A percentile compares a stretch with the other conserved stretches of the same genome.
Conservation (phyloP, 805 yeast genomes). For the Candida nonsorbophila region DNA sequence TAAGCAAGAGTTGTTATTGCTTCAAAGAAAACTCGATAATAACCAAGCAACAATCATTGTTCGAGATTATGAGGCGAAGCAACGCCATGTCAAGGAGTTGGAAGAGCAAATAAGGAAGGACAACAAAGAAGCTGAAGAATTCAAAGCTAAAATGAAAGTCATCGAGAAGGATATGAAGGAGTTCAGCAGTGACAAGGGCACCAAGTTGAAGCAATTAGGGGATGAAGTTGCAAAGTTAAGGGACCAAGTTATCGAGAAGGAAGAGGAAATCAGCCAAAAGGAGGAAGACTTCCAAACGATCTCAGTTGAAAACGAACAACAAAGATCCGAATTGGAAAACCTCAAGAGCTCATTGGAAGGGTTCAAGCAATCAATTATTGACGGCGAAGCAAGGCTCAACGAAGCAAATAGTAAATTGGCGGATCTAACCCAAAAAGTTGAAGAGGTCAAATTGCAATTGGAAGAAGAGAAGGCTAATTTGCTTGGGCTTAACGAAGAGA, state of each 20-base stretch:
- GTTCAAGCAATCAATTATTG: conserved; percentile 25
- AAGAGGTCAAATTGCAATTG: conserved; percentile 22
- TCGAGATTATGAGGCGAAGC: conserved; percentile 41
- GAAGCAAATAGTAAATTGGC: conserved; percentile 17
- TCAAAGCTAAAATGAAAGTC: conserved; percentile 39
- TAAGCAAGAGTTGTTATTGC: conserved; percentile 52
- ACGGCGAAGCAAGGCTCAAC: conserved; percentile 15
- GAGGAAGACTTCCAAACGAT: conserved; percentile 56
- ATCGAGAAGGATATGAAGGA: conserved; percentile 79
- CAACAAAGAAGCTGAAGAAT: conserved; percentile 20
- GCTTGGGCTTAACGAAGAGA: conserved; percentile 71
- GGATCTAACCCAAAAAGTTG: conserved; percentile 15
- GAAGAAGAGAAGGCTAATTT: conserved; percentile 56
- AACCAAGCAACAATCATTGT: conserved; percentile 55
- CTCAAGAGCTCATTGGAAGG: conserved; percentile 39
- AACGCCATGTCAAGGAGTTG: conserved; percentile 41
- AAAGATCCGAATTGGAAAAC: conserved; percentile 48
- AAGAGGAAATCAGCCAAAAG: conserved; percentile 36
- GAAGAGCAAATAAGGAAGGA: conserved; percentile 31
- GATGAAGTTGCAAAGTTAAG: conserved; percentile 40
- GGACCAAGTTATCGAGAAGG: conserved; percentile 32
- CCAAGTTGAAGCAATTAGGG: conserved; percentile 65
- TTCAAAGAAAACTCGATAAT: conserved; percentile 49
- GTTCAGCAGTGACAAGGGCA: conserved; percentile 72
- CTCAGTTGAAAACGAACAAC: conserved; percentile 68